These are phyloP conservation scores for Kodamaea jinghongensis DNA, from an alignment of 805 yeast species.

Conservation along the genomic window DNA sequence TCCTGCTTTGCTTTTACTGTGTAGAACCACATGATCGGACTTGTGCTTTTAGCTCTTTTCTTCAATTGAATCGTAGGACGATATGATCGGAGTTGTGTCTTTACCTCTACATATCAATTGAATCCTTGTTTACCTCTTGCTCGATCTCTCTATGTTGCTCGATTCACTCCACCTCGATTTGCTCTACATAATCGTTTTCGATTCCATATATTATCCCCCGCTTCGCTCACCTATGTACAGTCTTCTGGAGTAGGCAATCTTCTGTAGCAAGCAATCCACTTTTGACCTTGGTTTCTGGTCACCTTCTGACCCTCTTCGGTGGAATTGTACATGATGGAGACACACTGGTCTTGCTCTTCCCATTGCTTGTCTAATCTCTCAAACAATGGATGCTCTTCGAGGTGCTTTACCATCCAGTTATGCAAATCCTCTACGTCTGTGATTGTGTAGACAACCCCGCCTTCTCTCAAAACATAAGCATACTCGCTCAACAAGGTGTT, in stretches of 20 bases:
- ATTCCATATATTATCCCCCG: no score
- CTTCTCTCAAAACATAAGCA: slow-evolving; percentile 83
- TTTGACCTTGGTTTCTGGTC: slow-evolving; percentile 80
- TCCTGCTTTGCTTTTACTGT: no score
- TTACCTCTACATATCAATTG: no score
- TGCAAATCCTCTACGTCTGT: slow-evolving; percentile 94
- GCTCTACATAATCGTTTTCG: no score
- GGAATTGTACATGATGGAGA: slow-evolving; percentile 80
- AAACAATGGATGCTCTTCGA: slow-evolving; percentile 88
- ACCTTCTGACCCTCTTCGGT: slow-evolving; percentile 99
- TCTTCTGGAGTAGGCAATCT: slow-evolving; percentile 62
- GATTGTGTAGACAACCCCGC: slow-evolving; percentile 88
- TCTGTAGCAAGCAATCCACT: slow-evolving; percentile 84
- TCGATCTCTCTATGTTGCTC: no score
- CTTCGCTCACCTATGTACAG: slow-evolving; percentile 17
- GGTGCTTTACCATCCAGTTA: slow-evolving; percentile 92
- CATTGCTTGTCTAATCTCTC: slow-evolving; percentile 75
- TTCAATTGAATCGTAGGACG: no score
- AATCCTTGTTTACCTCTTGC: no score
- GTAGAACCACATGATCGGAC: no score
- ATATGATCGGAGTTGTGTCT: no score
- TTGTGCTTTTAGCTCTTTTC: no score
- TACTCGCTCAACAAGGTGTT: slow-evolving; percentile 86
- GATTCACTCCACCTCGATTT: no score
- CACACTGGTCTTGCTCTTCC: slow-evolving; percentile 81